Conservation (phyloP, 176 grass and related monocot species). For the Aegilops bicornis region DNA sequence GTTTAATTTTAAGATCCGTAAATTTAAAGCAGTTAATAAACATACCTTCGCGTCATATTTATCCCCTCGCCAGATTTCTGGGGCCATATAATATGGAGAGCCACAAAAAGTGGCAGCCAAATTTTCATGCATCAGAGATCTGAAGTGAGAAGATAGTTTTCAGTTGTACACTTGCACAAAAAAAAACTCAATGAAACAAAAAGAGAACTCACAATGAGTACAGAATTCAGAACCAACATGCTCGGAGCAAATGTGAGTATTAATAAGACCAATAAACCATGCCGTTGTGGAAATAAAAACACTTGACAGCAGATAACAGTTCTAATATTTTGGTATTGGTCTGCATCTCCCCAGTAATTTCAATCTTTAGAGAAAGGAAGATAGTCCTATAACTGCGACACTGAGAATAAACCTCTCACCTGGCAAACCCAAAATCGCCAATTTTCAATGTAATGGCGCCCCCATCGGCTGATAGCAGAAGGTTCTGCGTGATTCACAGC, state of each 20-base stretch:
- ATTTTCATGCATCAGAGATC: conserved; percentile 58
- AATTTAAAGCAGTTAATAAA: conserved; percentile 19
- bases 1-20: not conserved
- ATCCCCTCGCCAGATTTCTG: conserved; percentile 64
- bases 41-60: conserved; percentile 68
- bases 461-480: conserved; percentile 54
- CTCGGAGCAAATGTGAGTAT: not conserved
- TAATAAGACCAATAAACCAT: not conserved
- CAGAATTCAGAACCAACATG: conserved; percentile 15
- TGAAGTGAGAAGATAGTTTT: conserved; percentile 15
- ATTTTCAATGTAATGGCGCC: conserved; percentile 57
- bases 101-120: conserved; percentile 73
- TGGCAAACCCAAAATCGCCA: conserved; percentile 77
- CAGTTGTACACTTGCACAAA: conserved; percentile 3
- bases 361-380: not conserved
- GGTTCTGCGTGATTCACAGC: conserved; percentile 52
- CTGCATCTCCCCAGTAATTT: not conserved
- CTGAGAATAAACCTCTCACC: conserved; percentile 31
- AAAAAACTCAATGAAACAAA: not conserved
- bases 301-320: not conserved
- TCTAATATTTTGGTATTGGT: not conserved
- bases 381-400: not conserved
- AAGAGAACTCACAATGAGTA: not conserved
- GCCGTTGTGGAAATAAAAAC: not conserved
- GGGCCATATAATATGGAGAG: conserved; percentile 79